phyloP scores from a whole-genome alignment of 2,329 filamentous ascomycete species.

The Talaromyces sp. region DNA sequence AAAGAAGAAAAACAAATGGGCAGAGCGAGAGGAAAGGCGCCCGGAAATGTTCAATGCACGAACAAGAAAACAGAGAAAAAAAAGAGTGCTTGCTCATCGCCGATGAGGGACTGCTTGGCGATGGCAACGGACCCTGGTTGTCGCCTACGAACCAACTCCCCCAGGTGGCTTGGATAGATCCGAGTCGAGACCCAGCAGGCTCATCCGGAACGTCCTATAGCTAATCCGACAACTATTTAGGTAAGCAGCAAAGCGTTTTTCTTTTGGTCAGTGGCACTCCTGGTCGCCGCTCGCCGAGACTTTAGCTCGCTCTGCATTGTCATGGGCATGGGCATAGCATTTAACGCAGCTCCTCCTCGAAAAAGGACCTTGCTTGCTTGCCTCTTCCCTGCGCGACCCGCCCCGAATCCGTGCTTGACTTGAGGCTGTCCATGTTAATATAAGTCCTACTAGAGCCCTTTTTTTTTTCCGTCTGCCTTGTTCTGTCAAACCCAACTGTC shows the following conservation, averaged over 20 bases:
- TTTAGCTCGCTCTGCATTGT: background rate
- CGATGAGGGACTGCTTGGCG: background rate
- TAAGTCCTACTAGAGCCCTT: background rate
- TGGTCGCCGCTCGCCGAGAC: background rate
- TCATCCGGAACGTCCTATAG: background rate
- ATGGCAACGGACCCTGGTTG: background rate
- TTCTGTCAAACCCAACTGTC: background rate
- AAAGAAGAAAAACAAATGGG: no score
- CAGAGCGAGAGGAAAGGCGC: no score
- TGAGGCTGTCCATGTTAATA: background rate
- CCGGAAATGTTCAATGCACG: no score
- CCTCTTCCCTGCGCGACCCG: background rate
- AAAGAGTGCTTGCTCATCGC: no score
- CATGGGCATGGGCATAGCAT: background rate
- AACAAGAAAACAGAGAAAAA: background rate
- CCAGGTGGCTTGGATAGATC: slow-evolving; percentile 7
- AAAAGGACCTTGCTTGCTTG: background rate
- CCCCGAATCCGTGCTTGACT: background rate
- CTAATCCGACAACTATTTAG: background rate
- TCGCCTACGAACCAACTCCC: background rate
- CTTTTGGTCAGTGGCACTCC: background rate
- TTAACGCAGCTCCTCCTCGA: background rate
- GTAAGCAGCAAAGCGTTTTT: background rate
- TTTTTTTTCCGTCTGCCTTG: background rate
- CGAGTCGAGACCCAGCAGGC: slow-evolving; percentile 6